Percentiles rank a stretch among this genome's conserved stretches.
Conservation (phyloP, 441 rosid genomes). For the Syzygium malaccense region DNA sequence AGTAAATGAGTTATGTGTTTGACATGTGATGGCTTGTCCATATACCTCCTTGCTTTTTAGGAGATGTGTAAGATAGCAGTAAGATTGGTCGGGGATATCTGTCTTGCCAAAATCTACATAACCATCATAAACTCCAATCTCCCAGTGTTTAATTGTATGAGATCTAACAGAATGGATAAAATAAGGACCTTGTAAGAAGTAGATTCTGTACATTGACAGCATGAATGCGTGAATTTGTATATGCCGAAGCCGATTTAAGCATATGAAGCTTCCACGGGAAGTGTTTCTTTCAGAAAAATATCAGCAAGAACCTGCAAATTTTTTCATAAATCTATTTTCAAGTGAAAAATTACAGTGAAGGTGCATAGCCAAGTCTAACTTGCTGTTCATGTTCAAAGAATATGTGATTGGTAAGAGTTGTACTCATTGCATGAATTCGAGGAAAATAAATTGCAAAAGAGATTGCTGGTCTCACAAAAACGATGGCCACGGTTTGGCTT, state of each 20-base stretch:
- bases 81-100: neutral
- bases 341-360: neutral
- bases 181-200: slow-evolving; percentile 38
- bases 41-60: neutral
- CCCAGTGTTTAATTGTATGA: neutral
- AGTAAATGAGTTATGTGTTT: neutral
- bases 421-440: neutral
- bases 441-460: neutral
- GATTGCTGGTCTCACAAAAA: neutral
- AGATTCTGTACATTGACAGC: slow-evolving; percentile 45
- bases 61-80: neutral
- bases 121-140: neutral
- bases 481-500: slow-evolving; percentile 1
- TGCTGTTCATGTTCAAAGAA: neutral
- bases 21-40: neutral
- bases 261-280: slow-evolving; percentile 49
- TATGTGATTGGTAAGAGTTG: neutral
- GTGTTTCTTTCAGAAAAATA: slow-evolving; percentile 40
- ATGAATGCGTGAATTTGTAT: slow-evolving; percentile 42
- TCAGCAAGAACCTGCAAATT: slow-evolving; percentile 35
- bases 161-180: neutral
- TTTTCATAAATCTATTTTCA: slow-evolving; percentile 11
- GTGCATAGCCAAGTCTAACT: neutral
- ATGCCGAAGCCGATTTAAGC: slow-evolving; percentile 43
- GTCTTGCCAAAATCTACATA: neutral